Conservation (phyloP, 2,329 filamentous ascomycete species). For the Colletotrichum cordylinicola region DNA sequence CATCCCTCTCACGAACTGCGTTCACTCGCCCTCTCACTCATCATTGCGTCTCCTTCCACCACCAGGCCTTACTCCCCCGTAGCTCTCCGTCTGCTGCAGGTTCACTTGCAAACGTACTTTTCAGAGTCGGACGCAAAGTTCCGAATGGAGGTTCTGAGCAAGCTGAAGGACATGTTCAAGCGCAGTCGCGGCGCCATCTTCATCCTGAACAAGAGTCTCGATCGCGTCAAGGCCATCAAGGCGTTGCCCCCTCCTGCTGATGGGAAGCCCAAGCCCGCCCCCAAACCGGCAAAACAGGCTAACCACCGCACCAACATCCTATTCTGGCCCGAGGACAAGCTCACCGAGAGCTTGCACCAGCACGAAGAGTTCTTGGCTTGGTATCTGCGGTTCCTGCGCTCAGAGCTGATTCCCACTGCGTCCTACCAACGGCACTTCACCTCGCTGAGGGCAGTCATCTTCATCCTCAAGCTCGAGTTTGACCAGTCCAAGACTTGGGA, state of each 20-base stretch:
- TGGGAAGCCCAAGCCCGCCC: not conserved
- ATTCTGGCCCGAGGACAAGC: constrained; percentile 40
- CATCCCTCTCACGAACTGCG: constrained; percentile 70
- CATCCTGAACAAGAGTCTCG: constrained; percentile 50
- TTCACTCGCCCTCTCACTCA: constrained; percentile 80
- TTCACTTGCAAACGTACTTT: constrained; percentile 74
- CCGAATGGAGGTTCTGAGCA: constrained; percentile 78
- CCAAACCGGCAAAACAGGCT: constrained; percentile 16
- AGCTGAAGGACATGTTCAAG: constrained; percentile 78
- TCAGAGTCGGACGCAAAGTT: constrained; percentile 87
- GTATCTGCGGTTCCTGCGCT: constrained; percentile 75
- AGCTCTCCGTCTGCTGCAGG: constrained; percentile 67
- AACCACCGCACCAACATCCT: constrained; percentile 40
- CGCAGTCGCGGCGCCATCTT: constrained; percentile 73
- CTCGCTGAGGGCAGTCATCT: constrained; percentile 72
- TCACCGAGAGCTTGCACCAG: constrained; percentile 46
- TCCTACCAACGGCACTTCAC: constrained; percentile 92
- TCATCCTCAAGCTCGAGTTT: constrained; percentile 74
- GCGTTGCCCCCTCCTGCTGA: constrained; percentile 2
- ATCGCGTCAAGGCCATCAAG: constrained; percentile 27
- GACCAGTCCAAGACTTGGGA: constrained; percentile 52
- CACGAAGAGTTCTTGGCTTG: constrained; percentile 73
- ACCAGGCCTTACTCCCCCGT: constrained; percentile 73
- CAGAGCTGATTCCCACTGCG: constrained; percentile 78
- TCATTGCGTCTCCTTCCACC: constrained; percentile 77